These are phyloP conservation scores for Ceratocystis papillata DNA, from an alignment of 2,329 filamentous ascomycete genomes.

Conservation along the genomic window DNA sequence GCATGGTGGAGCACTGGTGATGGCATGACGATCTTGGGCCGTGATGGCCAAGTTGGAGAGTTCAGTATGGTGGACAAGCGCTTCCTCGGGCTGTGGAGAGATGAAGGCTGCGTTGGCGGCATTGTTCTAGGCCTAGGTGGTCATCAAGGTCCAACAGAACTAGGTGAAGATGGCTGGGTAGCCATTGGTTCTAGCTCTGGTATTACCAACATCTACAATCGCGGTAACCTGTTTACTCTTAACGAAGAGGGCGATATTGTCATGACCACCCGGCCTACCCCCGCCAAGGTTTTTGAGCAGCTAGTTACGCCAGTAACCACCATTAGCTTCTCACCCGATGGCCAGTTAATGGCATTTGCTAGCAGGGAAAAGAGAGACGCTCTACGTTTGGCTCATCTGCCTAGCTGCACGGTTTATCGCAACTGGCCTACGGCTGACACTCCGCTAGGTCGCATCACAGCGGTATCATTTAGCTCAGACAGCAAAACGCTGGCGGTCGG, in stretches of 20 bases:
- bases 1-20: conserved; percentile 81
- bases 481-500: conserved; percentile 70
- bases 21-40: conserved; percentile 71
- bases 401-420: conserved; percentile 83
- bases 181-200: conserved; percentile 77
- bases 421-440: conserved; percentile 95
- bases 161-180: conserved; percentile 80
- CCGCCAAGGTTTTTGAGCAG: conserved; percentile 66
- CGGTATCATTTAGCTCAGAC: conserved; percentile 55
- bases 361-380: conserved; percentile 83
- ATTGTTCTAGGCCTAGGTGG: conserved; percentile 74
- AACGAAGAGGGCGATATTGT: conserved; percentile 31
- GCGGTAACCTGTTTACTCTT: conserved; percentile 48
- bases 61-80: conserved; percentile 60
- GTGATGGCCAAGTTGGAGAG: conserved; percentile 82
- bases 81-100: conserved; percentile 73
- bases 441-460: conserved; percentile 71
- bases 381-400: conserved; percentile 75
- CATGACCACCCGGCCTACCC: conserved; percentile 58
- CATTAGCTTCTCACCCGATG: conserved; percentile 74
- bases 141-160: conserved; percentile 44
- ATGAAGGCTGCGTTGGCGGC: conserved; percentile 79
- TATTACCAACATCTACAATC: conserved; percentile 89
- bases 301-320: conserved; percentile 75
- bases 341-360: conserved; percentile 77